phyloP scores from a whole-genome alignment of 805 yeast species.

The Phaffomyces thermotolerans region DNA sequence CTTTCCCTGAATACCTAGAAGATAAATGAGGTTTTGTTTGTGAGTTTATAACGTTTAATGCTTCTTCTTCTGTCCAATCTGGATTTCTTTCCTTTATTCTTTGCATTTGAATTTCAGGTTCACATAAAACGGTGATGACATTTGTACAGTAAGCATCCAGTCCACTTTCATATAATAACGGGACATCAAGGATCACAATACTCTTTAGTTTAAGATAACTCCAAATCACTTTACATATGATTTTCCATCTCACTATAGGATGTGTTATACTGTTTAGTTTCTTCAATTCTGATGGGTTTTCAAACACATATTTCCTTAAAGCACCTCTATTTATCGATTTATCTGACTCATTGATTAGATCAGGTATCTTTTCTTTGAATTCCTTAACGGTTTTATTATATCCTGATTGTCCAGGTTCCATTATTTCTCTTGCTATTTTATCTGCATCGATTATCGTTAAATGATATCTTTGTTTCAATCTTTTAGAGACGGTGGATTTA shows the following conservation, averaged over 20 bases:
- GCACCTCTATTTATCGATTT: conserved; percentile 56
- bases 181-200: conserved; percentile 80
- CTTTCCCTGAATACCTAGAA: conserved; percentile 51
- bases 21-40: conserved; percentile 68
- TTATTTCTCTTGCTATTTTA: conserved; percentile 76
- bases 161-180: conserved; percentile 77
- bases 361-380: conserved; percentile 50
- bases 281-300: conserved; percentile 48
- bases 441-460: conserved; percentile 84
- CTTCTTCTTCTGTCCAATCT: conserved; percentile 57
- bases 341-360: conserved; percentile 29
- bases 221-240: conserved; percentile 45
- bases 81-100: conserved; percentile 65
- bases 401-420: conserved; percentile 70
- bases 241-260: conserved; percentile 69
- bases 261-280: conserved; percentile 73
- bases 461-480: conserved; percentile 42
- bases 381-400: conserved; percentile 56
- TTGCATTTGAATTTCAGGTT: conserved; percentile 46
- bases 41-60: conserved; percentile 59
- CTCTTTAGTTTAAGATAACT: conserved; percentile 53
- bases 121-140: conserved; percentile 62
- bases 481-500: conserved; percentile 77
- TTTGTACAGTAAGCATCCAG: conserved; percentile 66
- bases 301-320: conserved; percentile 75